These are phyloP conservation scores for Purshia tridentata DNA, from an alignment of 306 rosid species.

Conservation along the genomic window DNA sequence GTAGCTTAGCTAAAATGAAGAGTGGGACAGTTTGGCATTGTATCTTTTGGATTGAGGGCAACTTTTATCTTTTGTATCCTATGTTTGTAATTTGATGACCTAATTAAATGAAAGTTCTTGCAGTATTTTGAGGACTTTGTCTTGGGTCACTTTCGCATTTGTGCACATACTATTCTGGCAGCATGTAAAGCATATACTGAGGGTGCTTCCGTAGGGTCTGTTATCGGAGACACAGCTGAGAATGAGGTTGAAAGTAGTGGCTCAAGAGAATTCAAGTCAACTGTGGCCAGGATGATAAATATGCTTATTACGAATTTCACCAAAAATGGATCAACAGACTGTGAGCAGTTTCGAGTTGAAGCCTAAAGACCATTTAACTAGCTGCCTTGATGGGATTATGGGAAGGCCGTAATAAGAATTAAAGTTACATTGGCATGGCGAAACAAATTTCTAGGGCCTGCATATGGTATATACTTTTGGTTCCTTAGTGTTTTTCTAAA, in stretches of 20 bases:
- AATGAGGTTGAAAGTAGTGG: not conserved
- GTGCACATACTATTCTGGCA: slow-evolving; percentile 49
- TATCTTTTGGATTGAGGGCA: not conserved
- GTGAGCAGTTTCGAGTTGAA: slow-evolving; percentile 46
- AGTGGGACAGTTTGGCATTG: not conserved
- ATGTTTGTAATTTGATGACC: not conserved
- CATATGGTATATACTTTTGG: not conserved
- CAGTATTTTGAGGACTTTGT: slow-evolving; percentile 80
- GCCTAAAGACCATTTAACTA: slow-evolving; percentile 21
- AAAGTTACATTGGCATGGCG: not conserved
- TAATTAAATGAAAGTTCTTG: slow-evolving; percentile 20
- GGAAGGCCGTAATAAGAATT: slow-evolving; percentile 15
- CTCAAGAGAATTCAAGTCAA: slow-evolving; percentile 41
- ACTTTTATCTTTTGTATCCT: not conserved
- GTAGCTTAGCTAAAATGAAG: not conserved
- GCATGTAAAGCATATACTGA: slow-evolving; percentile 59
- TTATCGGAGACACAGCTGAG: slow-evolving; percentile 19
- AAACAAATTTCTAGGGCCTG: not conserved
- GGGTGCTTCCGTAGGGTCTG: slow-evolving; percentile 60
- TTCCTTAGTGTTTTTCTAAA: not conserved
- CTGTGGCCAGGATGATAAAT: slow-evolving; percentile 56
- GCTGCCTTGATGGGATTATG: slow-evolving; percentile 12
- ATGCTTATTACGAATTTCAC: slow-evolving; percentile 56
- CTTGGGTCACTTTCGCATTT: slow-evolving; percentile 45
- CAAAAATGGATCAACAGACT: slow-evolving; percentile 60